Evolutionary conservation across 129 eudicot species (phyloP), one percentile per base, ranked within the genome.

Genomic region (Flaveria ramosissima): DNA sequence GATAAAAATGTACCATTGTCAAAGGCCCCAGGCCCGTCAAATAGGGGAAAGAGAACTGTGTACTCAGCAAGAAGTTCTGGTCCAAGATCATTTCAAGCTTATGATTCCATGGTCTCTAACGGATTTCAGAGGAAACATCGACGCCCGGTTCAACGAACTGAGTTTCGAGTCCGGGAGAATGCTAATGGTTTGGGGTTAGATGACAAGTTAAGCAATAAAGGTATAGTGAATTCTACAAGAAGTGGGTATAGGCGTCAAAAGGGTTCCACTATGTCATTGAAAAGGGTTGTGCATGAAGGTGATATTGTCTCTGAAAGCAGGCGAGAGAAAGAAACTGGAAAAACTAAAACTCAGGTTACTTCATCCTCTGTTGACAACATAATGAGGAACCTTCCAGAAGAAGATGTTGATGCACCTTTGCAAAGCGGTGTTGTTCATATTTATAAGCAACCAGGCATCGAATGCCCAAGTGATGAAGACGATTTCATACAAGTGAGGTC

Each of bases 401-500:
- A 91, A 68, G 92, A 94, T 77, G 86, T 89, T 68, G 97, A 92
- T 77, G 92, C 93, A 53, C 99, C 99, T 21, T 82, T 92, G 86
- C 99, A 91, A 77, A 95, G 91, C 77, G 99, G 99, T 43, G 80
- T 95, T 73, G 95, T 91, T n/a, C 90, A 86, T 59, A 86, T 89
- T 48, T 95, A 81, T 56, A 82, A 86, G 56, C 99, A 91, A 70
- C 84, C 96, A 19, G 99, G 97, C 46, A 95, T 95, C 9, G 99
- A 95, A 82, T 89, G 92, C 42, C 89, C 92, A 1, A 95, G 97
- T 80, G 97, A 95, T 66, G 99, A 89, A 75, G 99, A 95, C 81
- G 97, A 95, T 73, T 95, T 95, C 73, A 95, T 95, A 67, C 90
- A 95, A 74, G 99, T 95, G 36, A 86, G 99, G 71, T 95, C 99